Conservation (phyloP, 2,329 filamentous ascomycete genomes). For the Alternaria sp. region DNA sequence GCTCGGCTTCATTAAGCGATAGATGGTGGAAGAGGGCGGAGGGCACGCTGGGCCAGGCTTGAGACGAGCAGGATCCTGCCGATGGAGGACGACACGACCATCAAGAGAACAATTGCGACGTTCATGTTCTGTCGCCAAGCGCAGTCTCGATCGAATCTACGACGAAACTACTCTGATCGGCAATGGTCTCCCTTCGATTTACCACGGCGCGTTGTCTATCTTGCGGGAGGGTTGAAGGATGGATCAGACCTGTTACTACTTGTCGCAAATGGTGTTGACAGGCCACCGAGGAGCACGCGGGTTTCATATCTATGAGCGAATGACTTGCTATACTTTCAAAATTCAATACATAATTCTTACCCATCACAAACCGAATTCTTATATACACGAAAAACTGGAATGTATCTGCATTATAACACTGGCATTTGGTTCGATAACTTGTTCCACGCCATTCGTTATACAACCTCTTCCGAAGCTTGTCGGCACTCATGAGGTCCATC, state of each 20-base stretch:
- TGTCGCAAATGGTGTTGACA: background rate
- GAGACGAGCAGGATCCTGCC: background rate
- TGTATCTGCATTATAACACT: background rate
- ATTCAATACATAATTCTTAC: constrained; percentile 16
- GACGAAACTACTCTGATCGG: background rate
- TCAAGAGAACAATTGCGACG: constrained; percentile 1
- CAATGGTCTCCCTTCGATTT: background rate
- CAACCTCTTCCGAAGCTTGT: constrained; percentile 12
- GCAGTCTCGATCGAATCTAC: constrained; percentile 3
- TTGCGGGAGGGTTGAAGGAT: background rate
- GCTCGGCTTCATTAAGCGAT: constrained; percentile 34
- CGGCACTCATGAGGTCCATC: constrained; percentile 15
- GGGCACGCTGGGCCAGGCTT: background rate
- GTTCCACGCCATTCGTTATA: background rate
- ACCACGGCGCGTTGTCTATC: background rate
- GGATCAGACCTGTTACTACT: background rate
- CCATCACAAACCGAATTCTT: background rate
- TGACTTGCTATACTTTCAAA: constrained; percentile 14
- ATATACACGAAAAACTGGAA: background rate
- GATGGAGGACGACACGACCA: background rate
- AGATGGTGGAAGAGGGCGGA: constrained; percentile 3
- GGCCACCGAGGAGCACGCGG: background rate
- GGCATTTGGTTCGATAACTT: background rate
- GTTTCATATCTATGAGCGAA: background rate
- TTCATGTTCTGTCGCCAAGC: constrained; percentile 1